A percentile compares a stretch with the other conserved stretches of the same genome.
These are phyloP conservation scores for Sporothrix mexicana DNA, from an alignment of 2,329 filamentous ascomycete species.

Conservation along the genomic window DNA sequence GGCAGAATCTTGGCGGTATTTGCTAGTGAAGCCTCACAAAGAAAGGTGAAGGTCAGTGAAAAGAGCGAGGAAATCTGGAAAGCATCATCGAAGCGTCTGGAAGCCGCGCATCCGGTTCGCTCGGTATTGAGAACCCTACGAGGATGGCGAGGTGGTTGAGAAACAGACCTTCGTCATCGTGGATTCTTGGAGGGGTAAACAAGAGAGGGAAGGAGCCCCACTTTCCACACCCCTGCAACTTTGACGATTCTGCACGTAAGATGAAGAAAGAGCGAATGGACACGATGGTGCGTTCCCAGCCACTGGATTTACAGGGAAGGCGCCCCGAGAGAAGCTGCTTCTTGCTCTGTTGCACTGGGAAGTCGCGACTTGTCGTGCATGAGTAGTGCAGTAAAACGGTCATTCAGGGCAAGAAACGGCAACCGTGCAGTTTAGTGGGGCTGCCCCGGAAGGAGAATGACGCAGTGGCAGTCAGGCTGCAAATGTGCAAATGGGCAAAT, in stretches of 20 bases:
- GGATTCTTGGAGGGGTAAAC: constrained; percentile 4
- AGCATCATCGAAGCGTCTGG: constrained; percentile 16
- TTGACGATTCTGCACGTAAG: background rate
- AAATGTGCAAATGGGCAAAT: background rate
- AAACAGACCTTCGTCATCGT: constrained; percentile 21
- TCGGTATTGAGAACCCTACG: constrained; percentile 27
- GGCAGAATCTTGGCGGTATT: background rate
- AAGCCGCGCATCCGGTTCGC: constrained; percentile 23
- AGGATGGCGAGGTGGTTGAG: background rate
- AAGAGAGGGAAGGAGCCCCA: background rate
- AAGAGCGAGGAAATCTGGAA: background rate
- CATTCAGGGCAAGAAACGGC: background rate
- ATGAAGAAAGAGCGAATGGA: background rate
- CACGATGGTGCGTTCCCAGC: constrained; percentile 1
- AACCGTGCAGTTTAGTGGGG: background rate
- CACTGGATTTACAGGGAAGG: constrained; percentile 16
- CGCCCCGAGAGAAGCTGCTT: background rate
- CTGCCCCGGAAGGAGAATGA: background rate
- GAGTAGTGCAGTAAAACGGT: background rate
- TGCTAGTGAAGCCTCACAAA: background rate
- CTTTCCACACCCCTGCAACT: constrained; percentile 16
- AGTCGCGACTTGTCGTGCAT: background rate
- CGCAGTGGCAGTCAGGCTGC: background rate
- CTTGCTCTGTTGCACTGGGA: background rate
- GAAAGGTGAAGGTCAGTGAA: too few relatives aligned